Evolutionary conservation across 192 early-diverging fungal species (phyloP).

Genomic region (Backusella macrospora): DNA sequence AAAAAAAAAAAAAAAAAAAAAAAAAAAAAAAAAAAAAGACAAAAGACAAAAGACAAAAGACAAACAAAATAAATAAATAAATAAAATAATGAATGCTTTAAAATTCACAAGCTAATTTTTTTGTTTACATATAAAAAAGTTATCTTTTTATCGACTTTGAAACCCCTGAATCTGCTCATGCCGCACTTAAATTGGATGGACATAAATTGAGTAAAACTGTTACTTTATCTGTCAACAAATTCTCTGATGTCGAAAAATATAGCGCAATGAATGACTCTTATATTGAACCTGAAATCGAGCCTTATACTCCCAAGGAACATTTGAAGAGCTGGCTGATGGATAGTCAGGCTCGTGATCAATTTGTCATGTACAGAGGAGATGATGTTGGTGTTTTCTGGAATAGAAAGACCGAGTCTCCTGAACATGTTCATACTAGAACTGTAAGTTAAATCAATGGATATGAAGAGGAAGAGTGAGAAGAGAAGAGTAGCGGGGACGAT

Average conservation of each 20-base stretch:
- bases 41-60: too few species aligned
- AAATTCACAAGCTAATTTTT: background rate
- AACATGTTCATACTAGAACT: constrained; percentile 66
- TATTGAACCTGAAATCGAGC: constrained; percentile 70
- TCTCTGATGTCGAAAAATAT: constrained; percentile 91
- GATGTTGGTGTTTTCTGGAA: constrained; percentile 89
- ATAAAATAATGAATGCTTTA: too few species aligned
- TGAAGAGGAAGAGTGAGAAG: background rate
- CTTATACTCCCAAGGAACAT: constrained; percentile 83
- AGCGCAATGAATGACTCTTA: constrained; percentile 71
- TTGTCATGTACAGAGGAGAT: constrained; percentile 81
- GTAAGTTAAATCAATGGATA: constrained; percentile 28
- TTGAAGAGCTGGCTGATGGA: constrained; percentile 90
- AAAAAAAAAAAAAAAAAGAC: too few species aligned
- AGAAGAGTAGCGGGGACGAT: background rate
- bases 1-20: too few species aligned
- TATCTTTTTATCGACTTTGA: constrained; percentile 95
- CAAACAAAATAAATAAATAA: too few species aligned
- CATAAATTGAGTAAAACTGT: constrained; percentile 82
- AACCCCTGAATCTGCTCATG: constrained; percentile 77
- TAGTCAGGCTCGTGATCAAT: constrained; percentile 87
- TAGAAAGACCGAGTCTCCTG: constrained; percentile 81
- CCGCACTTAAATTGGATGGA: constrained; percentile 79
- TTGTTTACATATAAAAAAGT: constrained; percentile 63
- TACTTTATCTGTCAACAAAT: constrained; percentile 82